Conservation (phyloP, 2,329 filamentous ascomycete genomes). For the Aspergillus novofumigatus region DNA sequence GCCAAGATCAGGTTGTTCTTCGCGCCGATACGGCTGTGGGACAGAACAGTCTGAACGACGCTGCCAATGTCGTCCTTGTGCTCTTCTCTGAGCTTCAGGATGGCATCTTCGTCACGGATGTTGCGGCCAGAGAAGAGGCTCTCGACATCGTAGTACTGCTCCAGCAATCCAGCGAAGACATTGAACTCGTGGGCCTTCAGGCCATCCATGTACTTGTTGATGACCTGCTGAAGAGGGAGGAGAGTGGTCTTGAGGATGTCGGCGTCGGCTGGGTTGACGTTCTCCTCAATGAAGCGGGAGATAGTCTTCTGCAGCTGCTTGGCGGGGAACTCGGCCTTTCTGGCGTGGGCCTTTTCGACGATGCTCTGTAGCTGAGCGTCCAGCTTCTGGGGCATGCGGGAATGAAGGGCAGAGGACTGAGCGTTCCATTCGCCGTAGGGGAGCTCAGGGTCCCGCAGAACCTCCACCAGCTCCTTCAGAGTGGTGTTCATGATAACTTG, state of each 20-base stretch:
- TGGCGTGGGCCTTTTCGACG: constrained; percentile 74
- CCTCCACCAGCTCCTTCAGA: constrained; percentile 82
- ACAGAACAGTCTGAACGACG: constrained; percentile 85
- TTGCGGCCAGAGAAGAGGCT: constrained; percentile 80
- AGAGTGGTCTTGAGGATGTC: constrained; percentile 70
- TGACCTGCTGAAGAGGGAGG: constrained; percentile 70
- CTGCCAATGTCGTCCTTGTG: constrained; percentile 87
- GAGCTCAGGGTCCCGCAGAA: constrained; percentile 82
- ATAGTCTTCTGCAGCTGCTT: constrained; percentile 82
- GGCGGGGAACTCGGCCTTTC: constrained; percentile 84
- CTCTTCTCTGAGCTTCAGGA: constrained; percentile 89
- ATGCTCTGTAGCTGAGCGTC: constrained; percentile 77
- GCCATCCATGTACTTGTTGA: constrained; percentile 77
- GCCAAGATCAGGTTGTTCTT: constrained; percentile 94
- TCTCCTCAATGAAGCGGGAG: constrained; percentile 83
- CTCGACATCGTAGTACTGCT: constrained; percentile 80
- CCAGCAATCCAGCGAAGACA: constrained; percentile 73
- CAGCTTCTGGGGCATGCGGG: constrained; percentile 92
- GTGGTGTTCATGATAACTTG: constrained; percentile 89
- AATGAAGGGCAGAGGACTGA: constrained; percentile 93
- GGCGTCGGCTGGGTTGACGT: constrained; percentile 67
- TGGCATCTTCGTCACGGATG: constrained; percentile 85
- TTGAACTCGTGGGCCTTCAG: constrained; percentile 85
- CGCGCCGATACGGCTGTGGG: constrained; percentile 83
- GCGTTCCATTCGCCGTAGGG: constrained; percentile 96